Base-by-base conservation (phyloP, 192 early-diverging fungal genomes). In the Coemansia reversa region DNA sequence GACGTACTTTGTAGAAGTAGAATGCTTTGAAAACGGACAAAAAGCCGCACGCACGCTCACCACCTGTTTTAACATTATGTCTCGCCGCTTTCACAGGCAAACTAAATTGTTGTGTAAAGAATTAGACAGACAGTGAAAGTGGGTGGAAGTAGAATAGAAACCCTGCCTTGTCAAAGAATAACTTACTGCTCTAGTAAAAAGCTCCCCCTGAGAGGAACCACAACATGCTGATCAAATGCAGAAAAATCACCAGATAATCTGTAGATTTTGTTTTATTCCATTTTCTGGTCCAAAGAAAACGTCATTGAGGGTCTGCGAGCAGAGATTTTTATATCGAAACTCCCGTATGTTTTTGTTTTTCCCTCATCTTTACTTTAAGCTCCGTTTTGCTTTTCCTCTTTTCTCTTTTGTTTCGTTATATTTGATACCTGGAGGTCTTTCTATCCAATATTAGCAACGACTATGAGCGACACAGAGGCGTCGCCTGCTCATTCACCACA, bases 21-120 rank as follows among this genome's bases (percentile, higher is more conserved):
- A 60, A 51, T 58, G 51, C 28, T 55, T 51, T 1, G 73, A 73
- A 42, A 73, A 82, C 32, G 79, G 79, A 60, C 71, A 73, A 61
- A 82, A 82, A 0, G 74, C 60, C 3, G 72, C 79, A 14, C 71
- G 64, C 0, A 82, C 64, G 66, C 52, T 76, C 47, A 75, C 67
- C 23, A 82, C 67, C 28, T 76, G 74, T 49, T 82, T 82, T n/a
- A 82, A 56, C 79, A 82, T 81, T 52, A 7, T 51, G 12, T 30
- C 20, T 49, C 42, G 18, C 3, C 54, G 48, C 16, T 11, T 60
- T 14, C 23, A 8, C 7, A 4, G 23, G 7, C 24, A 29, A 16
- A 24, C 58, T 11, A 24, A 25, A 56, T 14, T 2, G 29, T 30
- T 30, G 16, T 51, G 51, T 11, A 23, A 18, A 50, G 14, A 63